phyloP scores from a whole-genome alignment of 2,329 filamentous ascomycete species.

The Tolypocladium album region DNA sequence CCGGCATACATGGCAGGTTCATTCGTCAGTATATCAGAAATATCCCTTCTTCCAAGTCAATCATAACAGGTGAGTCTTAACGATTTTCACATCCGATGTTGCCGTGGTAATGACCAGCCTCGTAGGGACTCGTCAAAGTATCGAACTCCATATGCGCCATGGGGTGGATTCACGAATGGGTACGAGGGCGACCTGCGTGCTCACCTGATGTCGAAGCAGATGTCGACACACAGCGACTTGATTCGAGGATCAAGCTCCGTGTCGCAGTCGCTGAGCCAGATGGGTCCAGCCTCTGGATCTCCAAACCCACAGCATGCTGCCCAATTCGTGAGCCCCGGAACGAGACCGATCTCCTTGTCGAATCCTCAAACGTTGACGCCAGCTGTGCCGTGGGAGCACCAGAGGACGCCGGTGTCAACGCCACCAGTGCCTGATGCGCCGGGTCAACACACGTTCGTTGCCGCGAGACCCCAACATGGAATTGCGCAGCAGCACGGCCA shows the following conservation, averaged over 20 bases:
- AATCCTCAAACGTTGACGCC: background rate
- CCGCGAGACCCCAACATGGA: background rate
- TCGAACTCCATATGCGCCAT: constrained; percentile 46
- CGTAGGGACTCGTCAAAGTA: constrained; percentile 44
- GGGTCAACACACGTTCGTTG: background rate
- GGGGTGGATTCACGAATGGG: constrained; percentile 50
- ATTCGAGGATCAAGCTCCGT: constrained; percentile 14
- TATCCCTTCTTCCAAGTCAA: constrained; percentile 50
- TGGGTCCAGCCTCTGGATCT: background rate
- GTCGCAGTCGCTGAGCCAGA: background rate
- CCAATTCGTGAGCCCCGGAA: background rate
- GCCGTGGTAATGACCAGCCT: constrained; percentile 7
- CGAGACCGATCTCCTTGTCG: background rate
- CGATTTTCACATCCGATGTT: background rate
- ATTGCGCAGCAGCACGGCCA: background rate
- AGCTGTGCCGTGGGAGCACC: constrained; percentile 4
- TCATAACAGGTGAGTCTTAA: constrained; percentile 39
- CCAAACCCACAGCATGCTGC: background rate
- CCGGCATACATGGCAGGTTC: constrained; percentile 21
- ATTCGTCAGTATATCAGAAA: constrained; percentile 36
- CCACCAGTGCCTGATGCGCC: constrained; percentile 1
- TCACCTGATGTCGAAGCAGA: constrained; percentile 28
- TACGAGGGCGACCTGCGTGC: constrained; percentile 43
- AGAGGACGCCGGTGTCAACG: constrained; percentile 4
- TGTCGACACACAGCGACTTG: constrained; percentile 19